A percentile compares a stretch with the other conserved stretches of the same genome.
Conservation (phyloP, 345 rosid species). For the Eucalyptus lansdowneana region DNA sequence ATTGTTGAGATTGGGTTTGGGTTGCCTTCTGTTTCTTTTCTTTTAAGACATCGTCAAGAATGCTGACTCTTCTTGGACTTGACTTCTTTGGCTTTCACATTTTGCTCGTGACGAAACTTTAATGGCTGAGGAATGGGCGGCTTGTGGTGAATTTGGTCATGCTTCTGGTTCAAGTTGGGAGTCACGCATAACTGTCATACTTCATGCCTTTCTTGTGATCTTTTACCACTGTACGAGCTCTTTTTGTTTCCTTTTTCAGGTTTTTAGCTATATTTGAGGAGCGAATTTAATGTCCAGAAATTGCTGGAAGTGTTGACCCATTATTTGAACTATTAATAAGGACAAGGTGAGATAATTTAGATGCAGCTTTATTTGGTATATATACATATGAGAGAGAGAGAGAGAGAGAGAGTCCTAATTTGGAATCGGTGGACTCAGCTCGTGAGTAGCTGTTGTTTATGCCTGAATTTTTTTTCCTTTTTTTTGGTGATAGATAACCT, state of each 20-base stretch:
- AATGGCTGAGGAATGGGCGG: not conserved
- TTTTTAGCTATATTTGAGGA: not conserved
- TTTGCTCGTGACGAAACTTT: not conserved
- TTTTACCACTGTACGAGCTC: not conserved
- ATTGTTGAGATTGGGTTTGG: not conserved
- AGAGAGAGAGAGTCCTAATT: conserved; percentile 14
- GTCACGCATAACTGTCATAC: not conserved
- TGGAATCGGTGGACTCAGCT: conserved; percentile 26
- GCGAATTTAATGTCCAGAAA: not conserved
- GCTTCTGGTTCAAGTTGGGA: not conserved
- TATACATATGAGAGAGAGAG: not conserved
- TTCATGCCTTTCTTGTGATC: conserved; percentile 3
- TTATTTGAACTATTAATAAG: not conserved
- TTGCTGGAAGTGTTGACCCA: not conserved
- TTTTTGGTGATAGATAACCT: conserved; percentile 6
- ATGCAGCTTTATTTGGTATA: not conserved
- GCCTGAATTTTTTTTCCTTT: not conserved
- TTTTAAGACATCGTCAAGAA: not conserved
- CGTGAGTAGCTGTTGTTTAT: conserved; percentile 27
- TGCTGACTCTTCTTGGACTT: not conserved
- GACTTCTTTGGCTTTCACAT: not conserved
- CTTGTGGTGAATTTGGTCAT: not conserved
- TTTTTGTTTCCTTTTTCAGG: not conserved
- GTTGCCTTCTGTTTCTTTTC: not conserved
- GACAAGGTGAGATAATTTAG: not conserved